Base-by-base conservation (phyloP, 2,329 filamentous ascomycete genomes). In the Neopestalotiopsis sp. region DNA sequence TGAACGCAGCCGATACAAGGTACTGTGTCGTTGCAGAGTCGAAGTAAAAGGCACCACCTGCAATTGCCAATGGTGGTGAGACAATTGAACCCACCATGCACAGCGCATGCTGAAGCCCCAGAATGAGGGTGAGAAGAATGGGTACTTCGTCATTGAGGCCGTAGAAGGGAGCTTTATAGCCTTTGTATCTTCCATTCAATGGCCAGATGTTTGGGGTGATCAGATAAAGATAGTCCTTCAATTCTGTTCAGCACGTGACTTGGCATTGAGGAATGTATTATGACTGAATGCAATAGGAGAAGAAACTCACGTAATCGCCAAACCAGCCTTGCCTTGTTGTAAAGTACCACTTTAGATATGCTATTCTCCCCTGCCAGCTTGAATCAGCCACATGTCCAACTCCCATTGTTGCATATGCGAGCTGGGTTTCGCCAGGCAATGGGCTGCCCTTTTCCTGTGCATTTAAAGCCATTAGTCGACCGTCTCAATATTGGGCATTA, bases 71-170 rank as follows among this genome's bases (percentile, higher is more conserved):
- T 0, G 90, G 90, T 28, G 91, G 90, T 4, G 79, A 80, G n/a
- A 82, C 79, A 61, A 83, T 77, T n/a, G 86, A 87, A 32, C 86
- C 87, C 71, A 89, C 79, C 90, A 93, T 93, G 56, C 89, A 87
- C 40, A 93, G 82, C 7, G 90, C 87, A 80, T 93, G 91, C 76
- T 93, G 91, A 53, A 93, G 86, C 3, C 91, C 91, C 28, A 93
- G 83, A 28, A 93, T 82, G 7, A 92, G 77, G 13, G 89, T 90
- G 28, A 93, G 82, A 1, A 93, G 76, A 1, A 93, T 83, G 0
- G 91, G 91, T 79, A 93, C 90, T n/a, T 83, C 82, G 74, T 92
- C 90, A 70, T 93, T 83, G 3, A 93, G 86, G 6, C 90, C 90
- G 74, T 92, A 93, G 80, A 93, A 93, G 0, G 91, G 91, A 2